Evolutionary conservation across 2,329 filamentous ascomycete species (phyloP), one percentile per base, ranked within the genome.

Genomic region (Penicillium sp.): DNA sequence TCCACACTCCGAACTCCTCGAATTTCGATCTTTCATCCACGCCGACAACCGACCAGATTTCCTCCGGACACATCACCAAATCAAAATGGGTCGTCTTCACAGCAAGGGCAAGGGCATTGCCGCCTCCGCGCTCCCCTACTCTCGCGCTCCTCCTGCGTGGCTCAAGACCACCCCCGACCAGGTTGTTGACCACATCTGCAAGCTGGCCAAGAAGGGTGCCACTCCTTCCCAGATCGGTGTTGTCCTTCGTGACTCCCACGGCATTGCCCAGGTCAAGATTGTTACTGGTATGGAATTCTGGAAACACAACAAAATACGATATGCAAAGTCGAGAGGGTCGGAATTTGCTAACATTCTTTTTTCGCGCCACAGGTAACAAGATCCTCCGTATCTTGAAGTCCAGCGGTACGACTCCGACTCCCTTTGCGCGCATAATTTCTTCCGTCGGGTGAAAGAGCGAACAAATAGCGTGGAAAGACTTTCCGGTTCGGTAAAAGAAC

Each of bases 61-160:
- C 56, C 58, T 54, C 60, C 57, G 59, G 61, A 59, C 59, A 61
- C 55, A 58, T 59, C 60, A 57, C 53, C 58, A 63, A 49, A 44
- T 54, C 54, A 66, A 56, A 65, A 67, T 67, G 64, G 64, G 91
- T 86, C 86, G 92, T 83, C 86, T 97, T 87, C 95, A 99, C 87
- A 88, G 83, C 84, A 95, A 96, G 72, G 92, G 93, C 81, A 97
- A 97, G 89, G 95, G 93, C 78, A 99, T 99, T 80, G 90, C 89
- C 65, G 79, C 89, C 79, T 95, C 89, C 59, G 89, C 93, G 71
- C 80, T 97, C 78, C 93, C 95, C 73, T 99, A 97, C 86, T 95
- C 89, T 65, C 92, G 93, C 80, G 85, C 83, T 68, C 75, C 90
- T 61, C 92, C 93, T 57, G 83, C 91, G 66, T 99, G 93, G 93